Conservation (phyloP, 805 yeast genomes). For the Nakazawaea populi region DNA sequence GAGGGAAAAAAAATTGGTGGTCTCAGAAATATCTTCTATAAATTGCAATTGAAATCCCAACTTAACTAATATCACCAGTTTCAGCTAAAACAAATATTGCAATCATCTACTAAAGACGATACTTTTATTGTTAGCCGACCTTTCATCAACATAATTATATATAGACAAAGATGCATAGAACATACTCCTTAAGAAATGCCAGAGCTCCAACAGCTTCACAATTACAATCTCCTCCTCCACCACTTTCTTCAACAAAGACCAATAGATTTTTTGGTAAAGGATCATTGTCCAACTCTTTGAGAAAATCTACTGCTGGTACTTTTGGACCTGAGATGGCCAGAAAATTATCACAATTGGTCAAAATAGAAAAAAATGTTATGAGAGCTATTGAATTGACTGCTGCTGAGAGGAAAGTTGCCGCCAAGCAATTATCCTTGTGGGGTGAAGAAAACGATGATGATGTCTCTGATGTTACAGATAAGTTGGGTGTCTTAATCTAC, state of each 20-base stretch:
- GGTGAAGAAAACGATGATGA: conserved; percentile 98
- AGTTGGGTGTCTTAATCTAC: conserved; percentile 90
- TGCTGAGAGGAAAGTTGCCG: conserved; percentile 91
- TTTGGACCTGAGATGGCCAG: conserved; percentile 94
- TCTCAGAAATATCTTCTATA: neutral
- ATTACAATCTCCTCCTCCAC: conserved; percentile 75
- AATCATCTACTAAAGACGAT: neutral
- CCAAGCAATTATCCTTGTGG: conserved; percentile 95
- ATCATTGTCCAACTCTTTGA: conserved; percentile 60
- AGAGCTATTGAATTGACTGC: conserved; percentile 91
- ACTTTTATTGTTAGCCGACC: too few relatives aligned
- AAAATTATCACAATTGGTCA: conserved; percentile 85
- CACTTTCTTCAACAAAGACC: conserved; percentile 67
- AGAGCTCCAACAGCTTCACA: conserved; percentile 84
- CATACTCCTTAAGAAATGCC: conserved; percentile 70
- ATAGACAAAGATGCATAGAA: conserved; percentile 61
- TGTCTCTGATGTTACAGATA: conserved; percentile 94
- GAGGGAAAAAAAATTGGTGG: neutral
- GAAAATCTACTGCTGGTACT: conserved; percentile 84
- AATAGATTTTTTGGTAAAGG: conserved; percentile 70
- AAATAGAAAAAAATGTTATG: conserved; percentile 95
- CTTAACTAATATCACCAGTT: neutral
- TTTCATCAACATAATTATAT: too few relatives aligned
- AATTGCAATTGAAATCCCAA: conserved; percentile 2
- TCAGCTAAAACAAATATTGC: neutral